Base-by-base conservation (phyloP, 495 filamentous ascomycete genomes). In the Aspergillus steynii region DNA sequence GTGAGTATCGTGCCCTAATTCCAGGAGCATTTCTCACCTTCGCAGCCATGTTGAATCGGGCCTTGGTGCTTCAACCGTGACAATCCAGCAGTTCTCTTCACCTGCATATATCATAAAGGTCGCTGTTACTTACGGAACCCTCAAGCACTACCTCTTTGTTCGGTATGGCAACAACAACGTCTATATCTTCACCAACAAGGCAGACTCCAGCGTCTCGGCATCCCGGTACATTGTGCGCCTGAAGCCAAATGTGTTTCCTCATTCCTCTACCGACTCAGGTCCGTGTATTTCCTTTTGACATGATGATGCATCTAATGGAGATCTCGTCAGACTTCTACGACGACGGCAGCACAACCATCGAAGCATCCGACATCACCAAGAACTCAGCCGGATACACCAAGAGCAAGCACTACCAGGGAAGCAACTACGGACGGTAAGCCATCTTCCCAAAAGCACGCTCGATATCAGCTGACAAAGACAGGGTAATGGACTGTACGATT, bases 351-450 rank as follows among this genome's bases (percentile, higher is more conserved):
- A 29, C 34, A 27, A 29, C 55, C 2, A 34, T 56, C 20, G 55
- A 56, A 20, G 55, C 55, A 34, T 48, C 34, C 12, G 55, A 56
- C n/a, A 27, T 56, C 15, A 46, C 42, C 45, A 26, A 12, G 2
- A 56, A 56, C 25, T 56, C 55, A 15, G 15, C n/a, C 7, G 55
- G 55, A 25, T 56, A 56, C 25, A 56, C 55, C 1, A 56, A 56
- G 28, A 56, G 55, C 42, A 56, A 56, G 28, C 55, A 56, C 26
- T 56, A 56, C 42, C 55, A 56, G 10, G 55, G 55, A 14, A 56
- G 55, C 55, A 56, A 56, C 37, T 56, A 56, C 31, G 55, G 55
- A 56, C 34, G 55, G 55, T 56, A n/a, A 56, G 55, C 25, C 26
- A 14, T 12, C 15, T 3, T 20, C 7, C 6, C 47, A 6, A 5